Evolutionary conservation across 2,329 filamentous ascomycete genomes (phyloP).

Genomic region (Albophoma yamanashiensis): DNA sequence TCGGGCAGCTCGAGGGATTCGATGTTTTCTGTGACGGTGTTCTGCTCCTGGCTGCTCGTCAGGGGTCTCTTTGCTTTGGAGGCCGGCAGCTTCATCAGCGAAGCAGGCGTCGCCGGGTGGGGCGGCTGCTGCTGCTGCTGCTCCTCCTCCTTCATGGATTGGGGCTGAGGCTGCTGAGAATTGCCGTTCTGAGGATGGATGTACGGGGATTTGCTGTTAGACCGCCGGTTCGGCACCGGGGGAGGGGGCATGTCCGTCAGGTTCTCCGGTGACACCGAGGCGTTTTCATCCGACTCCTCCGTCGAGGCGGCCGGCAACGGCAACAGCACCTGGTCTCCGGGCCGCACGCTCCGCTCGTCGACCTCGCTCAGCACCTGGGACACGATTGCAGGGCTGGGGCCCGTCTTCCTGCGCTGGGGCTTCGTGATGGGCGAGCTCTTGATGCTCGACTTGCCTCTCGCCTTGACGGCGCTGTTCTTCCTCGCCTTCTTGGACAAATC

Average conservation of each 20-base stretch:
- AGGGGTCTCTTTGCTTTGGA: constrained; percentile 39
- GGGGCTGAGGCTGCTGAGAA: constrained; percentile 12
- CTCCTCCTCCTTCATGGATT: constrained; percentile 2
- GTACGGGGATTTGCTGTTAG: constrained; percentile 56
- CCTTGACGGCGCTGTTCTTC: constrained; percentile 41
- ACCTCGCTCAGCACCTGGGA: constrained; percentile 45
- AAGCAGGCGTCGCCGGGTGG: constrained; percentile 75
- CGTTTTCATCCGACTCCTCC: constrained; percentile 53
- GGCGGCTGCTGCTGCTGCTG: constrained; percentile 21
- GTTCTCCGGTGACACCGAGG: constrained; percentile 52
- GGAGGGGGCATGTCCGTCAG: constrained; percentile 57
- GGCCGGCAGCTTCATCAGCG: constrained; percentile 66
- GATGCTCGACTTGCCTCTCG: constrained; percentile 40
- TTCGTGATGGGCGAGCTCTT: constrained; percentile 67
- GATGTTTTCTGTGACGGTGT: constrained; percentile 39
- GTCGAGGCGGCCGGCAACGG: constrained; percentile 28
- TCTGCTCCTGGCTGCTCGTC: constrained; percentile 27
- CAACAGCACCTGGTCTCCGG: constrained; percentile 24
- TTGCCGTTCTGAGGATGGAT: constrained; percentile 42
- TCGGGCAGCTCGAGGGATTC: constrained; percentile 62
- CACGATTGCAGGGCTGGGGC: constrained; percentile 43
- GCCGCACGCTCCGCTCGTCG: constrained; percentile 25
- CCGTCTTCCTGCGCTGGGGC: constrained; percentile 44
- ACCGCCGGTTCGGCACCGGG: constrained; percentile 54
- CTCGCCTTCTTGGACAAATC: constrained; percentile 41